These are phyloP conservation scores for Turnera subulata DNA, from an alignment of 345 rosid genomes.

Conservation along the genomic window DNA sequence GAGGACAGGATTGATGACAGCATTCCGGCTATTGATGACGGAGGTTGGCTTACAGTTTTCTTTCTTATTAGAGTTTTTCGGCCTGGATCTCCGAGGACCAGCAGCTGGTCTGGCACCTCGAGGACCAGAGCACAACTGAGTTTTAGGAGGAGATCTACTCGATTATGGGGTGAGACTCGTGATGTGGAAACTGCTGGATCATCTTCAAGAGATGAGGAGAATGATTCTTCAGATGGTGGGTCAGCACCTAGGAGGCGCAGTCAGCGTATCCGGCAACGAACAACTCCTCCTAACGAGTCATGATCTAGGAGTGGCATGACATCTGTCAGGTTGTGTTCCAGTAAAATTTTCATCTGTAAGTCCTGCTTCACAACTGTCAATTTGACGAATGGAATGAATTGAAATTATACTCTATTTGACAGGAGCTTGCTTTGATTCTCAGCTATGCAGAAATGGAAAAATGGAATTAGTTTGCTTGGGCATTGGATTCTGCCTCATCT, in stretches of 20 bases:
- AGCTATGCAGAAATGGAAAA: too few relatives aligned
- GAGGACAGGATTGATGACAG: constrained; percentile 65
- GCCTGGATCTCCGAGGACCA: constrained; percentile 70
- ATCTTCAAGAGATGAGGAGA: constrained; percentile 65
- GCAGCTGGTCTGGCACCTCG: constrained; percentile 70
- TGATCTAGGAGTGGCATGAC: constrained; percentile 18
- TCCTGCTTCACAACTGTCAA: not conserved
- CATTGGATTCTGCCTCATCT: too few relatives aligned
- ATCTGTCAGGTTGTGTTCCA: constrained; percentile 7
- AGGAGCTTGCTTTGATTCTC: too few relatives aligned
- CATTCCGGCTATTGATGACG: constrained; percentile 54
- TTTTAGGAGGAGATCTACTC: constrained; percentile 60
- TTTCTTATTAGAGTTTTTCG: constrained; percentile 79
- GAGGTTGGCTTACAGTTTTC: constrained; percentile 80
- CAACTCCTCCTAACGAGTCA: constrained; percentile 48
- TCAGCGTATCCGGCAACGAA: constrained; percentile 32
- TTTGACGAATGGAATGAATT: too few relatives aligned
- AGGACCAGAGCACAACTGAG: constrained; percentile 66
- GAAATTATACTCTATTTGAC: too few relatives aligned
- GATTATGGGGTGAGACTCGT: constrained; percentile 83
- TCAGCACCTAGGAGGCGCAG: constrained; percentile 38
- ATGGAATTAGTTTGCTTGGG: too few relatives aligned
- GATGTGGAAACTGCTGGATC: constrained; percentile 65
- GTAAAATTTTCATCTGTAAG: constrained; percentile 24
- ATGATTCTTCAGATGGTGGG: constrained; percentile 55